phyloP scores from a whole-genome alignment of 805 yeast genomes.

The Wickerhamomyces pijperi region DNA sequence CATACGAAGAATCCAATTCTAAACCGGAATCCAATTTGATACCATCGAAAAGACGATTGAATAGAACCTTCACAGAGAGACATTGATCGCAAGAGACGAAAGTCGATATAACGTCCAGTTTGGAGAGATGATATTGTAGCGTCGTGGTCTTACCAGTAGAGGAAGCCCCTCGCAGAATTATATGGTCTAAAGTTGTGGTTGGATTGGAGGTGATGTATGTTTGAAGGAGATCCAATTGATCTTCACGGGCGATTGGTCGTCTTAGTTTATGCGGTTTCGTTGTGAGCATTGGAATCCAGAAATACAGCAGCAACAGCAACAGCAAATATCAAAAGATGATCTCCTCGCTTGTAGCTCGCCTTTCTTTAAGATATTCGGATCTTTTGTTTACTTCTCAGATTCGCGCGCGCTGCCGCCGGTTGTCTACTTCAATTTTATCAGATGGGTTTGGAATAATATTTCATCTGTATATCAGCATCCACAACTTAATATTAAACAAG shows the following conservation, averaged over 20 bases:
- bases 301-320: no score
- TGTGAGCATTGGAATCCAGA: no score
- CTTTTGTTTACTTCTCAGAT: no score
- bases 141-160: background rate
- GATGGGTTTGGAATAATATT: no score
- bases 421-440: no score
- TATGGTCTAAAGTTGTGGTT: background rate
- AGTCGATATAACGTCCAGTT: background rate
- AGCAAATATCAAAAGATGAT: no score
- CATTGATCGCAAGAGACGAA: slow-evolving; percentile 18
- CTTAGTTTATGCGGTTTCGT: background rate
- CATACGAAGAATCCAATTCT: slow-evolving; percentile 3
- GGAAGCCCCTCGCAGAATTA: background rate
- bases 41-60: slow-evolving; percentile 5
- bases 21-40: slow-evolving; percentile 8
- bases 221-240: background rate
- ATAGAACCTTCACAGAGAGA: slow-evolving; percentile 13
- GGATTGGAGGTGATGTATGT: background rate
- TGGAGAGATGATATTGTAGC: background rate
- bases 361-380: no score
- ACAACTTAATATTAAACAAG: no score
- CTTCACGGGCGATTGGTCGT: background rate
- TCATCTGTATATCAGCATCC: no score
- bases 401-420: no score
- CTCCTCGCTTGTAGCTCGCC: no score